Conservation (phyloP, 2,329 filamentous ascomycete genomes). For the Bretziella fagacearum region DNA sequence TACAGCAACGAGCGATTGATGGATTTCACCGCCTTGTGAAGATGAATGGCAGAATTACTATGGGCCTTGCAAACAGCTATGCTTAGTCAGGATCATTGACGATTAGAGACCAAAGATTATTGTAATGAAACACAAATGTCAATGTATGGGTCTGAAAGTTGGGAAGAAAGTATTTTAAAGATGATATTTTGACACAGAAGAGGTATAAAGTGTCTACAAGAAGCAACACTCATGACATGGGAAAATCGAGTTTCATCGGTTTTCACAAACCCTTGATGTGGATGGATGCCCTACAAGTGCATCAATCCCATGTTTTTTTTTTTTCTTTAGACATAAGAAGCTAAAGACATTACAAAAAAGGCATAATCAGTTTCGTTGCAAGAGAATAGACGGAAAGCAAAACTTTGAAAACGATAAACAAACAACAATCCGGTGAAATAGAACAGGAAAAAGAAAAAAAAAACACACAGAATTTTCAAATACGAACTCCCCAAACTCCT, state of each 20-base stretch:
- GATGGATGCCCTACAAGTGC: too few relatives aligned
- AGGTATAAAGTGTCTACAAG: too few relatives aligned
- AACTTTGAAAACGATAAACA: neutral
- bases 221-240: too few relatives aligned
- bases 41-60: neutral
- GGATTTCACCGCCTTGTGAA: slow-evolving; percentile 1
- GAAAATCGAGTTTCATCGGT: too few relatives aligned
- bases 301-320: too few relatives aligned
- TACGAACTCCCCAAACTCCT: slow-evolving; percentile 60
- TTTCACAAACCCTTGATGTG: too few relatives aligned
- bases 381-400: neutral
- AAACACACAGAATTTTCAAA: slow-evolving; percentile 4
- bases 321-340: too few relatives aligned
- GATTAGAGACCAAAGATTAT: neutral
- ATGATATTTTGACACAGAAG: too few relatives aligned
- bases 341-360: too few relatives aligned
- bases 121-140: neutral
- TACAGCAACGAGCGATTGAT: neutral
- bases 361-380: too few relatives aligned
- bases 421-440: neutral
- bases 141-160: neutral
- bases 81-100: neutral
- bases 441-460: slow-evolving; percentile 1
- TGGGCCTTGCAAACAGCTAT: neutral
- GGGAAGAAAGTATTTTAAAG: too few relatives aligned